These are phyloP conservation scores for Suhomyces maxii DNA, from an alignment of 1,139 yeast species.

Conservation along the genomic window DNA sequence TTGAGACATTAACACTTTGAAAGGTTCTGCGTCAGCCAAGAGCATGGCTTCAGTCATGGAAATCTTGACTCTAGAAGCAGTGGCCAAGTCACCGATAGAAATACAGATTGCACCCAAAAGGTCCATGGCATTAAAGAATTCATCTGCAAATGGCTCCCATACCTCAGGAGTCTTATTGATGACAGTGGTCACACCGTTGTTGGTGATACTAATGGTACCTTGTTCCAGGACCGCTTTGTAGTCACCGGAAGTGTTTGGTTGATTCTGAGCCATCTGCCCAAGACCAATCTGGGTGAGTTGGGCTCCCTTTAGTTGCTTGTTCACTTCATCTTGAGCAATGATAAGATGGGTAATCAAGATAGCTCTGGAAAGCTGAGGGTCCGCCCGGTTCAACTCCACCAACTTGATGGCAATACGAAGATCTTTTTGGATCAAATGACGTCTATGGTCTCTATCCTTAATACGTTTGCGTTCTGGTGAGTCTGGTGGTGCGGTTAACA, in stretches of 20 bases:
- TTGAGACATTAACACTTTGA: constrained; percentile 63
- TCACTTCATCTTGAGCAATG: constrained; percentile 63
- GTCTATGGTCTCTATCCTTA: constrained; percentile 35
- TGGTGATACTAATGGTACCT: constrained; percentile 20
- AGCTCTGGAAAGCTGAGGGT: constrained; percentile 57
- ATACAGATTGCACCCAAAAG: constrained; percentile 66
- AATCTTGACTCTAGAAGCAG: constrained; percentile 63
- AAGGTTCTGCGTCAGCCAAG: constrained; percentile 65
- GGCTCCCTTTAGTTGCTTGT: constrained; percentile 9
- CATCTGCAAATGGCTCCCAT: constrained; percentile 75
- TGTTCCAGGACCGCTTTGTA: constrained; percentile 6
- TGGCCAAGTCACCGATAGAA: constrained; percentile 62
- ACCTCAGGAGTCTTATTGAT: constrained; percentile 43
- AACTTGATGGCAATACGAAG: constrained; percentile 67
- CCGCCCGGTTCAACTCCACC: constrained; percentile 54
- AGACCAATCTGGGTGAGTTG: constrained; percentile 6
- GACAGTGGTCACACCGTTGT: constrained; percentile 20
- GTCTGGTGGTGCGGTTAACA: constrained; percentile 40
- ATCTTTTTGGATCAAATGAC: constrained; percentile 70
- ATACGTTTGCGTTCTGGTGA: constrained; percentile 23
- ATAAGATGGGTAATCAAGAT: constrained; percentile 62
- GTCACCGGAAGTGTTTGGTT: background rate
- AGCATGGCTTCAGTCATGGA: constrained; percentile 75
- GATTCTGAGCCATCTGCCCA: background rate
- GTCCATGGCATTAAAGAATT: constrained; percentile 73